Percentiles rank a stretch among this genome's conserved stretches.
phyloP scores from a whole-genome alignment of 1,284 basidiomycete species.

The Xerocomus amazonicus region DNA sequence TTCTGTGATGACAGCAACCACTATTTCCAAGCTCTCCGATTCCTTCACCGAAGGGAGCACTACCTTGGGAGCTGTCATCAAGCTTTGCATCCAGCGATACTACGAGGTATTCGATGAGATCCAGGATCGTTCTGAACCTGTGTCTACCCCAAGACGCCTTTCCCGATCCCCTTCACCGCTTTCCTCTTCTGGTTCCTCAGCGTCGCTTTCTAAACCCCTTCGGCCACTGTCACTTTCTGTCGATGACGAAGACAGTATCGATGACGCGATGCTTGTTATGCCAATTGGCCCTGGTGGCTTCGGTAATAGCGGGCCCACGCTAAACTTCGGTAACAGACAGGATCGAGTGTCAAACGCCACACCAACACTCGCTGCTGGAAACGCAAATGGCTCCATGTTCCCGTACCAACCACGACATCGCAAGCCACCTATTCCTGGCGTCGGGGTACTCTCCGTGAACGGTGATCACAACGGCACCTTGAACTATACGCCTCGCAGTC shows the following conservation, averaged over 20 bases:
- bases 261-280: conserved; percentile 74
- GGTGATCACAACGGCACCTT: conserved; percentile 21
- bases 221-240: conserved; percentile 28
- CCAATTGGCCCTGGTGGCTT: conserved; percentile 49
- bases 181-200: conserved; percentile 30
- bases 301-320: conserved; percentile 11
- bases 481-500: conserved; percentile 30
- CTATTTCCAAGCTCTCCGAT: conserved; percentile 23
- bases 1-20: conserved; percentile 24
- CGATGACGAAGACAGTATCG: conserved; percentile 65
- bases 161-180: conserved; percentile 28
- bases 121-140: conserved; percentile 60
- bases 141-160: conserved; percentile 31
- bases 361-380: conserved; percentile 1
- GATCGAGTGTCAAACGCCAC: conserved; percentile 10
- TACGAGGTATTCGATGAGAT: conserved; percentile 83
- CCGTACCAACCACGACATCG: conserved; percentile 42
- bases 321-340: conserved; percentile 10
- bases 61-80: conserved; percentile 69
- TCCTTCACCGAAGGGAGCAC: conserved; percentile 43
- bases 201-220: conserved; percentile 18
- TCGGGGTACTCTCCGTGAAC: conserved; percentile 30
- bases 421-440: conserved; percentile 28
- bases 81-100: conserved; percentile 76
- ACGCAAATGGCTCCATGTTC: conserved; percentile 7